Evolutionary conservation across 148 eudicot genomes (phyloP), one percentile per base, ranked within the genome.

Genomic region (Fallopia convolvulus): DNA sequence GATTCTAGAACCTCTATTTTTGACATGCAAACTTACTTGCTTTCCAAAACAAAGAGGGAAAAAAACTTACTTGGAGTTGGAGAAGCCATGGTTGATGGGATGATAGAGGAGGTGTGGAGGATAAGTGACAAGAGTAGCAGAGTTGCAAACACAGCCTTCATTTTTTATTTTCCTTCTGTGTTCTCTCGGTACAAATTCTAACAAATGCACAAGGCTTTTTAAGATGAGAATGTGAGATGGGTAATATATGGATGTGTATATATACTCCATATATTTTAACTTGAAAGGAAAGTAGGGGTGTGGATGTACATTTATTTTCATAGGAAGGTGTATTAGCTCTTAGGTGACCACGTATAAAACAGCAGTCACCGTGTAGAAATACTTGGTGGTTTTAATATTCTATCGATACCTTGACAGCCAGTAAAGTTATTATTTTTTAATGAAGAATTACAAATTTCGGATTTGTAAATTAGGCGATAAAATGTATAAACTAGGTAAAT

Each of bases 121-220:
- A 82, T 56, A 47, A 78, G 75, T n/a, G 79, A 30, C 63, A 80
- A 6, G 58, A 83, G 10, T 63, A 80, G 53, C 49, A 77, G 40
- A 42, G 73, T n/a, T 33, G 70, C 78, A 30, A 70, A 7, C 14
- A 76, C 58, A 70, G 20, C 61, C 80, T 80, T 83, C 85, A 83
- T 79, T 36, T 6, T 82, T 20, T 42, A 3, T 40, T 50, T 21
- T 65, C 6, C 30, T 20, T 41, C 15, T 68, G 70, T 61, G 10
- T 30, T 26, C 1, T 26, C 5, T 63, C 13, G 0, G 32, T 20
- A 58, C 6, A 32, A n/a, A 36, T 39, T 14, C 46, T 39, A 36
- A 36, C 44, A 68, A 68, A 6, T 33, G 72, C 46, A 61, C 33
- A 2, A 39, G 3, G 15, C 30, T 26, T 61, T 6, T 61, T 6